phyloP scores from a whole-genome alignment of 2,329 filamentous ascomycete genomes.

The Saccharata proteae region DNA sequence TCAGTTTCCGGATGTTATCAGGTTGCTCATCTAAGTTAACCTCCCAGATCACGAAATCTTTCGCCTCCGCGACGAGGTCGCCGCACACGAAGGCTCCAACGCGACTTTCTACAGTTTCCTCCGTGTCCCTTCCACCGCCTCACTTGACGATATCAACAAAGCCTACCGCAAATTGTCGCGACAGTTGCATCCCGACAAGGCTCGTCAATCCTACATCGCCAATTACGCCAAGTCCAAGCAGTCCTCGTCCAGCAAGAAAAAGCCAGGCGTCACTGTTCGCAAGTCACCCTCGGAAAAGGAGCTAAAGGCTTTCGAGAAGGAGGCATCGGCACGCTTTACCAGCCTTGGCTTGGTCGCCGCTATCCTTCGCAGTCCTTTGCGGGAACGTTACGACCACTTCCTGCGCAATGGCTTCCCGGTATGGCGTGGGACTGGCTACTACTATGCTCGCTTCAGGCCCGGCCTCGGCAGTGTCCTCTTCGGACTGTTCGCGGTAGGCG shows the following conservation, averaged over 20 bases:
- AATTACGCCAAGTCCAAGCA: constrained; percentile 40
- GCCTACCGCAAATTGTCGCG: constrained; percentile 83
- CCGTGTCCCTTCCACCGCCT: constrained; percentile 59
- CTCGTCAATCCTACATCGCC: constrained; percentile 67
- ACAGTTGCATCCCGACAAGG: constrained; percentile 87
- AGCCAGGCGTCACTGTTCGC: constrained; percentile 48
- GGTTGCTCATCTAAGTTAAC: not conserved
- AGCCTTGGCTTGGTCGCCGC: constrained; percentile 74
- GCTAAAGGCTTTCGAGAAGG: constrained; percentile 66
- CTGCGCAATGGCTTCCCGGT: constrained; percentile 82
- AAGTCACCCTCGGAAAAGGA: constrained; percentile 64
- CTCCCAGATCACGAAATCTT: constrained; percentile 89
- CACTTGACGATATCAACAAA: constrained; percentile 80
- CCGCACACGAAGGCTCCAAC: constrained; percentile 59
- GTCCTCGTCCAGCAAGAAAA: constrained; percentile 31
- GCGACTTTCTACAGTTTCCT: constrained; percentile 92
- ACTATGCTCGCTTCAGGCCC: constrained; percentile 87
- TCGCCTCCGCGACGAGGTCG: constrained; percentile 79
- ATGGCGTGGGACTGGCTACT: constrained; percentile 97
- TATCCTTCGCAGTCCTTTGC: constrained; percentile 67
- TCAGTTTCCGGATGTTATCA: not conserved
- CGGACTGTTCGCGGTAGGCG: constrained; percentile 70
- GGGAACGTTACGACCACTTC: constrained; percentile 92
- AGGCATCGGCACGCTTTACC: constrained; percentile 70
- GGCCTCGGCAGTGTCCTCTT: constrained; percentile 74